These are phyloP conservation scores for Termitomyces sp. DNA, from an alignment of 768 basidiomycete species.

Conservation along the genomic window DNA sequence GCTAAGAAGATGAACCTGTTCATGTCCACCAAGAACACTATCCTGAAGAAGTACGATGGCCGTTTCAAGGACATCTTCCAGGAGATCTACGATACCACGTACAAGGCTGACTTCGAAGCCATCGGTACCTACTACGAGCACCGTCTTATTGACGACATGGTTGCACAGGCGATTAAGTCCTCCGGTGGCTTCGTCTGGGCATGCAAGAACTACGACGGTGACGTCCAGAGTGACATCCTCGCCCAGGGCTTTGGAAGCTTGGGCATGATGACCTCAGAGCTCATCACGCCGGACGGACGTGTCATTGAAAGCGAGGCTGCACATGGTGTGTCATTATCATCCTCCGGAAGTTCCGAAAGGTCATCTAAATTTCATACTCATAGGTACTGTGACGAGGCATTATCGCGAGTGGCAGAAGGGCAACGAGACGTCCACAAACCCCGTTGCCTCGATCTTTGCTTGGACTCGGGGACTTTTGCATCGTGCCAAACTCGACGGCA, in stretches of 20 bases:
- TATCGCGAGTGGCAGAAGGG: slow-evolving; percentile 98
- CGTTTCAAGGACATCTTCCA: slow-evolving; percentile 99
- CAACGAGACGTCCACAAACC: slow-evolving; percentile 96
- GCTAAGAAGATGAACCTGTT: slow-evolving; percentile 80
- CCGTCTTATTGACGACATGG: slow-evolving; percentile 97
- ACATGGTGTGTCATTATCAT: slow-evolving; percentile 54
- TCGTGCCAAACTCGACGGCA: slow-evolving; percentile 88
- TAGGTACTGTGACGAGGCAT: slow-evolving; percentile 88
- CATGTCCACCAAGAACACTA: slow-evolving; percentile 98
- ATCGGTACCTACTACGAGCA: slow-evolving; percentile 89
- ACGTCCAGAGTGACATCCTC: slow-evolving; percentile 87
- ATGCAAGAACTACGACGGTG: slow-evolving; percentile 77
- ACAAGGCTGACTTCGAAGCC: slow-evolving; percentile 65
- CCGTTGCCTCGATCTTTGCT: slow-evolving; percentile 96
- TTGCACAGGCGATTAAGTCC: slow-evolving; percentile 96
- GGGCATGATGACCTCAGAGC: slow-evolving; percentile 98
- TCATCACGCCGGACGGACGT: slow-evolving; percentile 91
- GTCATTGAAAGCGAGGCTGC: slow-evolving; percentile 95
- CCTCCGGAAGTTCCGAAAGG: not conserved
- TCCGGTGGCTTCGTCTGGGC: slow-evolving; percentile 87
- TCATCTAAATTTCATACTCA: not conserved
- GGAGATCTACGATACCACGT: slow-evolving; percentile 82
- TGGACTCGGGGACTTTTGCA: slow-evolving; percentile 96
- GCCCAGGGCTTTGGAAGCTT: slow-evolving; percentile 96
- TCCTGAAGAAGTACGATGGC: slow-evolving; percentile 96